These are phyloP conservation scores for Populus hybrid DNA, from an alignment of 441 rosid species.

Conservation along the genomic window DNA sequence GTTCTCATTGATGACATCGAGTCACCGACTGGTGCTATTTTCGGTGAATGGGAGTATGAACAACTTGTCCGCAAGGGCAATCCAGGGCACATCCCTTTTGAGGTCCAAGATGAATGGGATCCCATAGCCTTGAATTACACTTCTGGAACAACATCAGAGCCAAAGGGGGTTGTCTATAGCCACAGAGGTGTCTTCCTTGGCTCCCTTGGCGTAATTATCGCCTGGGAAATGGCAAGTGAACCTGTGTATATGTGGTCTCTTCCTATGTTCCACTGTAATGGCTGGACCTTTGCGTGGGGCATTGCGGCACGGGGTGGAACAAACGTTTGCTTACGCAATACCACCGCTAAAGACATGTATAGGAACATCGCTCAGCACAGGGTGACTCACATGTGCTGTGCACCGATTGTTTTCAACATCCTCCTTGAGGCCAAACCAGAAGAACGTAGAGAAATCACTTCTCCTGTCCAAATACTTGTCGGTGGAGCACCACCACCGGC, in stretches of 20 bases:
- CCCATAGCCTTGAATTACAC: constrained; percentile 71
- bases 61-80: constrained; percentile 38
- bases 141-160: constrained; percentile 65
- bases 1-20: constrained; percentile 41
- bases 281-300: constrained; percentile 75
- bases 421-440: constrained; percentile 43
- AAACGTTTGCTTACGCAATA: constrained; percentile 55
- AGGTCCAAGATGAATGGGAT: constrained; percentile 54
- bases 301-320: constrained; percentile 70
- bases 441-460: constrained; percentile 18
- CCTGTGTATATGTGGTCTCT: constrained; percentile 70
- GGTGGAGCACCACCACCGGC: constrained; percentile 73
- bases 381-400: constrained; percentile 74
- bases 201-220: constrained; percentile 45
- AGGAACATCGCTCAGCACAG: constrained; percentile 40
- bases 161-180: constrained; percentile 73
- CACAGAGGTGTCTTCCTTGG: constrained; percentile 64
- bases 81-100: constrained; percentile 16
- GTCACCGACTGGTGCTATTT: constrained; percentile 38
- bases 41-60: constrained; percentile 54
- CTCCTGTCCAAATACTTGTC: constrained; percentile 44
- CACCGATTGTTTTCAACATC: constrained; percentile 60
- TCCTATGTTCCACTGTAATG: constrained; percentile 78
- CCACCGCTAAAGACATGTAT: constrained; percentile 47
- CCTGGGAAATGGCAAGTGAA: constrained; percentile 55